A percentile compares a stretch with the other conserved stretches of the same genome.
phyloP scores from a whole-genome alignment of 192 early-diverging fungal species.

The Neocallimastix lanati region DNA sequence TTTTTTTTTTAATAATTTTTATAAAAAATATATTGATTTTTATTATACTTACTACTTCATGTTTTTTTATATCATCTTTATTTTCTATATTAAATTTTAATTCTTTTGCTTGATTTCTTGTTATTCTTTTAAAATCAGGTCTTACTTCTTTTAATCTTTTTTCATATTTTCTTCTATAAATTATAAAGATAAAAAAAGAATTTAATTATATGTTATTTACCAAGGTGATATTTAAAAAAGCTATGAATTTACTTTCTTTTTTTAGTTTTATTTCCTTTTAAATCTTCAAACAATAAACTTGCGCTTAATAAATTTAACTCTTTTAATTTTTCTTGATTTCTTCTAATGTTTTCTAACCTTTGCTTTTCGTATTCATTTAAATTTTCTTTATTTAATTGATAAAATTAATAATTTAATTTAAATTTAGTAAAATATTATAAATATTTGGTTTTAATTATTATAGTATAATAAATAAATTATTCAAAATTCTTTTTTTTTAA shows the following conservation, averaged over 20 bases:
- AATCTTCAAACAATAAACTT: slow-evolving; percentile 13
- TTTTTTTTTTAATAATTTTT: too few species aligned
- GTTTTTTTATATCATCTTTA: slow-evolving; percentile 5
- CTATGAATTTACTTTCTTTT: slow-evolving; percentile 6
- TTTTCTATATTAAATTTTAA: slow-evolving; percentile 14
- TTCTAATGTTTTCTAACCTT: slow-evolving; percentile 37
- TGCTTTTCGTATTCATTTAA: neutral
- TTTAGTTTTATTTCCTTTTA: neutral
- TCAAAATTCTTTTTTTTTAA: too few species aligned
- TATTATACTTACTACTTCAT: neutral
- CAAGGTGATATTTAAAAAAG: too few species aligned
- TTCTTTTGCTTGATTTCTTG: neutral
- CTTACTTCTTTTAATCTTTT: slow-evolving; percentile 6
- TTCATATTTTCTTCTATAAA: neutral
- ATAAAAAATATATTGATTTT: neutral
- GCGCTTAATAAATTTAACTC: too few species aligned
- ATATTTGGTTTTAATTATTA: too few species aligned
- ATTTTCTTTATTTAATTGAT: too few species aligned
- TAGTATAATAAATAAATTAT: too few species aligned
- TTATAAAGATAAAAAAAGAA: too few species aligned
- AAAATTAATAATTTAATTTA: too few species aligned
- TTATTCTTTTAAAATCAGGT: neutral
- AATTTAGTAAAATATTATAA: too few species aligned
- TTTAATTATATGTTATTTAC: too few species aligned
- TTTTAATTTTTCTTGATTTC: slow-evolving; percentile 35